phyloP scores from a whole-genome alignment of 2,329 filamentous ascomycete genomes.

The Scortechinia acanthostroma region DNA sequence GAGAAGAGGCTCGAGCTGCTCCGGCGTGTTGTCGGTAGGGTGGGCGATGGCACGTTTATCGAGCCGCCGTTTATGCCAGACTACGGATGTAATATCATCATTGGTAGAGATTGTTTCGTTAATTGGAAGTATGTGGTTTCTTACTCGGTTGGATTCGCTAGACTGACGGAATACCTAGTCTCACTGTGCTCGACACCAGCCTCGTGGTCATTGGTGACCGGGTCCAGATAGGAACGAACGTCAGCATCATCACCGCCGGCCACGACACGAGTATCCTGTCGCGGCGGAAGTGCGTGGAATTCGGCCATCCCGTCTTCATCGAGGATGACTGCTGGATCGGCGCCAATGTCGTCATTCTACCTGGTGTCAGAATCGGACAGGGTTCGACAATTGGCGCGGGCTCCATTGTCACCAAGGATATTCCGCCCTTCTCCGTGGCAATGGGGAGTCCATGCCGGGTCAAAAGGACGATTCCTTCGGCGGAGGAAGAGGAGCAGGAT shows the following conservation, averaged over 20 bases:
- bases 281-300: constrained; percentile 36
- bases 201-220: constrained; percentile 63
- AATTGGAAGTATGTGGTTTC: constrained; percentile 37
- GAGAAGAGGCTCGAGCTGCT: constrained; percentile 36
- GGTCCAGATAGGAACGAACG: constrained; percentile 66
- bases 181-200: constrained; percentile 68
- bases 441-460: constrained; percentile 38
- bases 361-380: constrained; percentile 41
- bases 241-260: constrained; percentile 63
- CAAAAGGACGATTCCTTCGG: constrained; percentile 22
- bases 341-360: constrained; percentile 36
- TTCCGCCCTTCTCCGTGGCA: constrained; percentile 37
- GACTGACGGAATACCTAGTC: constrained; percentile 15
- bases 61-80: constrained; percentile 57
- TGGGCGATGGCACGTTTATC: constrained; percentile 44
- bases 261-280: constrained; percentile 60
- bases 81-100: constrained; percentile 57
- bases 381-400: constrained; percentile 41
- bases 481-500: background rate
- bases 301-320: constrained; percentile 34
- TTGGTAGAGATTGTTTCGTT: constrained; percentile 57
- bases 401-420: constrained; percentile 37
- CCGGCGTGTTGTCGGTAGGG: constrained; percentile 34
- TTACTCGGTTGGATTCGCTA: constrained; percentile 11
- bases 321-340: constrained; percentile 49